Base-by-base conservation (phyloP, 257 asterid genomes). In the Prunella vulgaris region DNA sequence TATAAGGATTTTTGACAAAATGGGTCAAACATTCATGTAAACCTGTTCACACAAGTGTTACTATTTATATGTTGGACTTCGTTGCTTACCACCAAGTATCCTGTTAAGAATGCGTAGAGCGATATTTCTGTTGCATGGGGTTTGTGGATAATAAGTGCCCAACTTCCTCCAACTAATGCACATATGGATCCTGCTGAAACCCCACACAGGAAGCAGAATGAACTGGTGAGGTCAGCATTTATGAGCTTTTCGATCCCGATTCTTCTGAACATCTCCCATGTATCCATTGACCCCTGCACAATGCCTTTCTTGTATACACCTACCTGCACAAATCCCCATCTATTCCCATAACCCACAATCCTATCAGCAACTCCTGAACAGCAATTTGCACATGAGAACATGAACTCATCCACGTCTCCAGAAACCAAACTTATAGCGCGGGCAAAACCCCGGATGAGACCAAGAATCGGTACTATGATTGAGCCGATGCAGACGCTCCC, bases 181-280 rank as follows among this genome's bases (percentile, higher is more conserved):
- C 76, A 74, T 5, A 75, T 21, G 0, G 87, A 83, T 66, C 89
- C 92, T 2, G 69, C 70, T 44, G 87, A 78, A 25, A 77, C 51
- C 52, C 86, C 89, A 63, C 79, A 64, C 20, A 84, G 73, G 76
- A 86, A 86, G 75, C 92, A 84, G 76, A 84, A 79, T 2, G 89
- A 84, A 51, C 86, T 72, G n/a, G 84, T 84, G 48, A 86, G 85
- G 68, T 86, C 88, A 60, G 81, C 73, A 68, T 84, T 37, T 8
- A 84, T 82, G 74, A 79, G 18, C 66, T 63, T 69, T 66, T 84
- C 82, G 21, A 80, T 77, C 42, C 84, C 88, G 8, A 7, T 60
- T 73, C 79, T 72, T 72, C 60, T 74, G 21, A 82, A 82, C 72
- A 76, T 82, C 42, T 82, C 85, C 90, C 88, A 84, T 14, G 84